Evolutionary conservation across 2,329 filamentous ascomycete species (phyloP).

Genomic region (Xylaria sp.): DNA sequence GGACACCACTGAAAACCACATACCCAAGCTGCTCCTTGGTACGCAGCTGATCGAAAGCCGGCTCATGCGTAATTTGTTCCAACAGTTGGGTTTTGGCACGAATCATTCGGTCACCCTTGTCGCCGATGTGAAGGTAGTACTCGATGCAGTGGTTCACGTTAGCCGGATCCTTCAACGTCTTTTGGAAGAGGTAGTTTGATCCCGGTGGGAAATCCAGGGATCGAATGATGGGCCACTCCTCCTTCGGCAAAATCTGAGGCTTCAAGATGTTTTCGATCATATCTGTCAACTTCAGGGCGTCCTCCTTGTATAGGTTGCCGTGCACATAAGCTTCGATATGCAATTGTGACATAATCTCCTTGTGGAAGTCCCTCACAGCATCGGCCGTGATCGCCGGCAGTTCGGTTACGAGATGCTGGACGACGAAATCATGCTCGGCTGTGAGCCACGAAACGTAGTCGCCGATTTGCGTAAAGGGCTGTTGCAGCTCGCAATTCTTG

Average conservation of each 20-base stretch:
- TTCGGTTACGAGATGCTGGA: slow-evolving; percentile 79
- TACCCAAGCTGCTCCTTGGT: slow-evolving; percentile 98
- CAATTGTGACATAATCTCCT: slow-evolving; percentile 78
- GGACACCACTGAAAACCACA: slow-evolving; percentile 83
- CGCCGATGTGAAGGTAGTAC: slow-evolving; percentile 73
- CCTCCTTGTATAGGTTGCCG: slow-evolving; percentile 93
- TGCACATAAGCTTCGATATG: slow-evolving; percentile 88
- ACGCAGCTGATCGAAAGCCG: slow-evolving; percentile 89
- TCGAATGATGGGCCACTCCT: slow-evolving; percentile 79
- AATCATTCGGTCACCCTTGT: slow-evolving; percentile 66
- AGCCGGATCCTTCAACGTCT: slow-evolving; percentile 78
- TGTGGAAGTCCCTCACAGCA: slow-evolving; percentile 76
- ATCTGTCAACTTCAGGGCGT: slow-evolving; percentile 82
- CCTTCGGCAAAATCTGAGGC: slow-evolving; percentile 70
- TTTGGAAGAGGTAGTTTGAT: slow-evolving; percentile 82
- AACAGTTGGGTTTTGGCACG: slow-evolving; percentile 80
- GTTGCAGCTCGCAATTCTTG: slow-evolving; percentile 84
- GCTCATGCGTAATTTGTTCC: slow-evolving; percentile 89
- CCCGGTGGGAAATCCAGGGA: slow-evolving; percentile 78
- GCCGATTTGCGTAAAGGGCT: slow-evolving; percentile 86
- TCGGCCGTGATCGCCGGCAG: slow-evolving; percentile 73
- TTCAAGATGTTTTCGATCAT: slow-evolving; percentile 78
- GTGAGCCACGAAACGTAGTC: slow-evolving; percentile 82
- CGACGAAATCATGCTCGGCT: slow-evolving; percentile 74
- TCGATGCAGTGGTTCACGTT: slow-evolving; percentile 90